Percentiles rank a stretch among this genome's conserved stretches.
Evolutionary conservation across 192 early-diverging fungal species (phyloP).

Genomic region (Geosiphon pyriformis): DNA sequence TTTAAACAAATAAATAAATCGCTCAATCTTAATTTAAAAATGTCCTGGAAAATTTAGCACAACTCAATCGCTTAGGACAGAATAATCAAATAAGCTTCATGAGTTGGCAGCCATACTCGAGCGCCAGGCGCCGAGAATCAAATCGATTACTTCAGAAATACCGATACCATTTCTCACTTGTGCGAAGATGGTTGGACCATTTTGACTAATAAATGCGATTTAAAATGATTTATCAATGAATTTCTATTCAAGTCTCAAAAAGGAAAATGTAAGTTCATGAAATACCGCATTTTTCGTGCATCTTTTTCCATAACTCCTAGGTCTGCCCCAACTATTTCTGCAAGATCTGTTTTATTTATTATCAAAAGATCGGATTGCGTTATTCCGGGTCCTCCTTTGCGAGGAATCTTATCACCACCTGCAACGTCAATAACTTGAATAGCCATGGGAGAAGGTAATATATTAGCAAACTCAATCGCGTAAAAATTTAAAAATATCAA

Average conservation of each 20-base stretch:
- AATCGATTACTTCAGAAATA: slow-evolving; percentile 72
- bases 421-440: slow-evolving; percentile 86
- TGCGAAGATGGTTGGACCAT: slow-evolving; percentile 87
- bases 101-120: slow-evolving; percentile 49
- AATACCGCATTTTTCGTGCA: slow-evolving; percentile 73
- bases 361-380: slow-evolving; percentile 92
- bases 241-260: neutral
- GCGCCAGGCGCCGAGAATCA: slow-evolving; percentile 62
- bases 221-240: neutral
- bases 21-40: no score
- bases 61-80: no score
- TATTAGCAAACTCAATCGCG: neutral
- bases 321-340: slow-evolving; percentile 84
- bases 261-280: neutral
- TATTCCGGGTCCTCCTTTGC: slow-evolving; percentile 98
- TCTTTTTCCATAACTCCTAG: slow-evolving; percentile 89
- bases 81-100: no score
- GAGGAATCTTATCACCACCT: slow-evolving; percentile 94
- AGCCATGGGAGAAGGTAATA: neutral
- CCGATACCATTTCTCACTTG: slow-evolving; percentile 88
- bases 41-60: no score
- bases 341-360: slow-evolving; percentile 96
- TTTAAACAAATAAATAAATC: no score
- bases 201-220: slow-evolving; percentile 40
- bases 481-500: neutral